phyloP scores from a whole-genome alignment of 805 yeast species.

The Yarrowia keelungensis region DNA sequence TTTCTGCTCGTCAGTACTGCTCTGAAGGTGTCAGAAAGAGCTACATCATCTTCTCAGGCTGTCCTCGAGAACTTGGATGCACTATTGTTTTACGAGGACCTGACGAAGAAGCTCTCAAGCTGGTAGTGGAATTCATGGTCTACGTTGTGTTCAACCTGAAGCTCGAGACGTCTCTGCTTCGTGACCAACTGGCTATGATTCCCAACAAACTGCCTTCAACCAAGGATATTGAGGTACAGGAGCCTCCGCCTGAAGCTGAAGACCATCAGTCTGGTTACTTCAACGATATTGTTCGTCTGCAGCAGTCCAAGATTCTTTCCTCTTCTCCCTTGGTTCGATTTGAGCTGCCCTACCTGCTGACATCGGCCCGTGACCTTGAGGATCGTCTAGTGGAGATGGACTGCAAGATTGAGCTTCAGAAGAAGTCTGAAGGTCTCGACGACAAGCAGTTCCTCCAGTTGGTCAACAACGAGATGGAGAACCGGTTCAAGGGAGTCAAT shows the following conservation, averaged over 20 bases:
- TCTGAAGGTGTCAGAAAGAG: slow-evolving; percentile 63
- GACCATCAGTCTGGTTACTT: slow-evolving; percentile 41
- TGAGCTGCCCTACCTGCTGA: slow-evolving; percentile 69
- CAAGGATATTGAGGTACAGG: slow-evolving; percentile 16
- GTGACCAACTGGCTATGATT: slow-evolving; percentile 67
- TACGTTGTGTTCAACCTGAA: slow-evolving; percentile 79
- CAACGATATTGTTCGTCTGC: slow-evolving; percentile 43
- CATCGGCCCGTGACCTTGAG: slow-evolving; percentile 63
- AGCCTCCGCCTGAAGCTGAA: slow-evolving; percentile 4
- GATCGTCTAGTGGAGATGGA: slow-evolving; percentile 47
- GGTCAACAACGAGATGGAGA: slow-evolving; percentile 35
- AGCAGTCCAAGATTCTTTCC: slow-evolving; percentile 63
- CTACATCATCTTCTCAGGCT: slow-evolving; percentile 80
- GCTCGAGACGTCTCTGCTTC: slow-evolving; percentile 75
- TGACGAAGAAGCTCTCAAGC: slow-evolving; percentile 68
- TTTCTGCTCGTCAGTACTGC: slow-evolving; percentile 73
- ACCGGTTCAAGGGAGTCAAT: slow-evolving; percentile 4
- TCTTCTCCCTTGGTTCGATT: slow-evolving; percentile 85
- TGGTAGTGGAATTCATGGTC: slow-evolving; percentile 79
- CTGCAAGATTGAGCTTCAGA: slow-evolving; percentile 37
- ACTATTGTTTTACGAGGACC: slow-evolving; percentile 89
- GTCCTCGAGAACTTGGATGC: slow-evolving; percentile 74
- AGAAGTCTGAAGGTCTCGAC: slow-evolving; percentile 33
- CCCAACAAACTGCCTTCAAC: slow-evolving; percentile 42
- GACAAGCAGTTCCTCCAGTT: slow-evolving; percentile 38